Conservation (phyloP, 805 yeast genomes). For the Clavispora phyllophila region DNA sequence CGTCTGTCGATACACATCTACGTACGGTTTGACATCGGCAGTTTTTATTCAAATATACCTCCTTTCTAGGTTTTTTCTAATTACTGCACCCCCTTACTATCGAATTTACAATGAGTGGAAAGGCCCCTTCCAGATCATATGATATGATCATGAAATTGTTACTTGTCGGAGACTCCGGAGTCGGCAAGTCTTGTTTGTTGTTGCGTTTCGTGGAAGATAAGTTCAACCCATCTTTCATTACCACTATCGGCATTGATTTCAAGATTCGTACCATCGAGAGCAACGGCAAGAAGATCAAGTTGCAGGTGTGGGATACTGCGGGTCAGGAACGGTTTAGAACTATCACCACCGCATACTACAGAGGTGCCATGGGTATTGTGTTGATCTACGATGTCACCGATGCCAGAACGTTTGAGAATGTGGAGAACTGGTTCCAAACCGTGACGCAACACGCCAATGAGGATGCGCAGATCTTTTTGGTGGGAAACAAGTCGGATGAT, state of each 20-base stretch:
- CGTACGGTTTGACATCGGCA: background rate
- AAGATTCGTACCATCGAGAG: slow-evolving; percentile 93
- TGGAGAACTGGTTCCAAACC: slow-evolving; percentile 92
- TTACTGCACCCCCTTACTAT: background rate
- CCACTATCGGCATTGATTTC: slow-evolving; percentile 97
- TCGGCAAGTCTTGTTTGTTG: slow-evolving; percentile 84
- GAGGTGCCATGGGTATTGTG: slow-evolving; percentile 86
- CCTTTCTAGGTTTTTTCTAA: background rate
- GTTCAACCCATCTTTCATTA: slow-evolving; percentile 93
- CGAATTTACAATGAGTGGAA: slow-evolving; percentile 43
- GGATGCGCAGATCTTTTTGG: slow-evolving; percentile 88
- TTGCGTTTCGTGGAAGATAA: slow-evolving; percentile 94
- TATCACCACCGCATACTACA: slow-evolving; percentile 86
- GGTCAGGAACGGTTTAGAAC: slow-evolving; percentile 97
- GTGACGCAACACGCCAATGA: slow-evolving; percentile 96
- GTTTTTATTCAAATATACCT: background rate
- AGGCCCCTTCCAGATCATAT: slow-evolving; percentile 67
- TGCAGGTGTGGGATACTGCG: slow-evolving; percentile 97
- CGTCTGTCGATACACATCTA: background rate
- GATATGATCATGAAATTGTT: slow-evolving; percentile 89
- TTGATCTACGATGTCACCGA: slow-evolving; percentile 82
- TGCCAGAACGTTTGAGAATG: slow-evolving; percentile 86
- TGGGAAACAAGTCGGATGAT: slow-evolving; percentile 95
- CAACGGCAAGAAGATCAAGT: slow-evolving; percentile 86
- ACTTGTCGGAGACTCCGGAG: slow-evolving; percentile 89